Base-by-base conservation (phyloP, 768 basidiomycete species). In the Mycena venus region DNA sequence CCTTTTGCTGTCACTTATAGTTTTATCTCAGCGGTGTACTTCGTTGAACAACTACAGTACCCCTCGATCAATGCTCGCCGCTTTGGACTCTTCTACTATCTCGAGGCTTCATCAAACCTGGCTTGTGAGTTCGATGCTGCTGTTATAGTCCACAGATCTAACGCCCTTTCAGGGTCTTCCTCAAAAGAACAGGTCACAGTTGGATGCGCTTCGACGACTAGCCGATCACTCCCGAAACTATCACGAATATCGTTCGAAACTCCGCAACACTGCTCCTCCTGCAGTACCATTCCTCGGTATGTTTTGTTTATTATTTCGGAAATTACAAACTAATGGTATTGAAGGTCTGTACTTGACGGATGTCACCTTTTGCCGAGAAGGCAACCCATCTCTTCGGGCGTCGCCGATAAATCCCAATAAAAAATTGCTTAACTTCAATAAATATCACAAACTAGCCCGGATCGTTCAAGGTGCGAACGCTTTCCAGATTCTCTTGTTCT, bases 61-160 rank as follows among this genome's bases (percentile, higher is more conserved):
- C 7, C 91, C 96, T 44, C 92, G 97, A 36, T 95, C 98, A 17
- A 94, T 99, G 78, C 87, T 99, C 61, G 97, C 96, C 11, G 98
- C 98, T 7, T 87, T 99, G 71, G 98, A 99, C 82, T 98, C 96
- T 19, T 98, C 97, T 21, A 98, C 96, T 1, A 97, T 99, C 77
- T 91, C 96, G 27, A 90, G 98, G 69, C 85, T 99, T 55, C 92
- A 93, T 77, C 96, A 97, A 84, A 99, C 98, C 0, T 99, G 98
- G 98, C 88, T 90, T 78, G 97, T 97, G 81, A 83, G 95, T 88
- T 12, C 12, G 21, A 34, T 19, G 12, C 40, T 10, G 69, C 36
- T 44, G 25, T 60, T 27, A 12, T 29, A 11, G 3, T 63, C 49
- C 17, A 12, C 31, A 36, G 32, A 53, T 34, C 62, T 55, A 15